phyloP scores from a whole-genome alignment of 345 rosid species.

The Heritiera littoralis region DNA sequence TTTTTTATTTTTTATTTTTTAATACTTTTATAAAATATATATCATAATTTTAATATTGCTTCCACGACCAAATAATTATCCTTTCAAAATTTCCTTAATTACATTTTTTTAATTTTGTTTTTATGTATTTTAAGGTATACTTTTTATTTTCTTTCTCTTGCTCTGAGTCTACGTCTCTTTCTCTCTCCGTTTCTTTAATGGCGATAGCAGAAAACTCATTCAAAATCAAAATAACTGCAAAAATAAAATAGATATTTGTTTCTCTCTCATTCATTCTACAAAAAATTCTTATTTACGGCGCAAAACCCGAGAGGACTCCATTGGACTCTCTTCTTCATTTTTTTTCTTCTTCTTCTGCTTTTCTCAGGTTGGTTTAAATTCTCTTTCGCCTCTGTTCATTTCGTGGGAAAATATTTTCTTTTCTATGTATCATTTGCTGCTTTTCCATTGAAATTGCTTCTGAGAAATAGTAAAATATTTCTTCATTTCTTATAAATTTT shows the following conservation, averaged over 20 bases:
- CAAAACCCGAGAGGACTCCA: slow-evolving; percentile 13
- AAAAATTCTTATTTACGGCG: background rate
- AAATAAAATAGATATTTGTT: background rate
- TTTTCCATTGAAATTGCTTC: slow-evolving; percentile 3
- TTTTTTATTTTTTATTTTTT: no score
- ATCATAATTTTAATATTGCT: no score
- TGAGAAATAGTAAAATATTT: background rate
- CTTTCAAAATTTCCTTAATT: no score
- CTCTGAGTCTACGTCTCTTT: no score
- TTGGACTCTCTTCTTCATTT: slow-evolving; percentile 7
- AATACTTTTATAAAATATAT: no score
- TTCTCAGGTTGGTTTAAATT: slow-evolving; percentile 4
- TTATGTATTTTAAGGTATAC: no score
- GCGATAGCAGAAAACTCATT: background rate
- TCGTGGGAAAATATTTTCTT: background rate
- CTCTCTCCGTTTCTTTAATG: no score
- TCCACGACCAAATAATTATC: no score
- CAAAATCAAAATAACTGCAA: background rate
- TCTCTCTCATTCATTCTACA: background rate
- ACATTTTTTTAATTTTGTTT: no score
- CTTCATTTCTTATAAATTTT: background rate
- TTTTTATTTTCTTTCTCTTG: no score
- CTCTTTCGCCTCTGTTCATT: background rate
- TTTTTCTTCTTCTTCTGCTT: background rate
- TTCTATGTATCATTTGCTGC: background rate